These are phyloP conservation scores for Gremmenia infestans DNA, from an alignment of 2,329 filamentous ascomycete species.

Conservation along the genomic window DNA sequence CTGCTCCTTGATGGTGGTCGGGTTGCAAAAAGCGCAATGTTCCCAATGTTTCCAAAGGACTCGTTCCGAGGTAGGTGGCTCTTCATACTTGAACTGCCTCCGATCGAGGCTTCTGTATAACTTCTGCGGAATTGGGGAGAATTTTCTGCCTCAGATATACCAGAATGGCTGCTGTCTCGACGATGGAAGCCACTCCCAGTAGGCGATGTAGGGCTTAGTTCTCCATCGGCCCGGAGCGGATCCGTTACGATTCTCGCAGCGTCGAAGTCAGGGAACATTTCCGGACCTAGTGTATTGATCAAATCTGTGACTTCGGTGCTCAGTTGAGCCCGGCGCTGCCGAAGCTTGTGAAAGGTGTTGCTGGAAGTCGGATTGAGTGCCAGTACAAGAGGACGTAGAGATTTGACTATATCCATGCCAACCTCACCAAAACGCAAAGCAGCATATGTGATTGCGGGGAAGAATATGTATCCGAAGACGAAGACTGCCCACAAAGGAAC, in stretches of 20 bases:
- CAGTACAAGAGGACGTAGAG: conserved; percentile 78
- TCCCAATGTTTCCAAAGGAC: no score
- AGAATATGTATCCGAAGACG: conserved; percentile 69
- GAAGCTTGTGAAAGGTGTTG: conserved; percentile 77
- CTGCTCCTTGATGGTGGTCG: no score
- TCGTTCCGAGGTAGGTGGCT: no score
- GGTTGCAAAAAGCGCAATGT: no score
- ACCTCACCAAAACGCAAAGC: conserved; percentile 92
- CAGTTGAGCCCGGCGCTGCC: conserved; percentile 59
- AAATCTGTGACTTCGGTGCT: conserved; percentile 83
- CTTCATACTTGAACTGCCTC: no score
- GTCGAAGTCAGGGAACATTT: conserved; percentile 96
- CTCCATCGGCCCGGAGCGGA: conserved; percentile 33
- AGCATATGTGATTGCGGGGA: conserved; percentile 85
- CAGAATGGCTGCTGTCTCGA: conserved; percentile 47
- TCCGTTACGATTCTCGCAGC: conserved; percentile 64
- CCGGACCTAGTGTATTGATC: conserved; percentile 92
- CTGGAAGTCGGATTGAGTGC: conserved; percentile 79
- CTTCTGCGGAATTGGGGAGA: conserved; percentile 17
- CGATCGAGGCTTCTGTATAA: no score
- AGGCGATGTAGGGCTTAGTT: conserved; percentile 24
- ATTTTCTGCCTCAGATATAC: conserved; percentile 24
- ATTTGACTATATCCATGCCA: conserved; percentile 99
- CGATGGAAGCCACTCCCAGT: conserved; percentile 16
- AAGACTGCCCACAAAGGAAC: conserved; percentile 76